phyloP scores from a whole-genome alignment of 1,284 basidiomycete species.

The Vanrija humicola region DNA sequence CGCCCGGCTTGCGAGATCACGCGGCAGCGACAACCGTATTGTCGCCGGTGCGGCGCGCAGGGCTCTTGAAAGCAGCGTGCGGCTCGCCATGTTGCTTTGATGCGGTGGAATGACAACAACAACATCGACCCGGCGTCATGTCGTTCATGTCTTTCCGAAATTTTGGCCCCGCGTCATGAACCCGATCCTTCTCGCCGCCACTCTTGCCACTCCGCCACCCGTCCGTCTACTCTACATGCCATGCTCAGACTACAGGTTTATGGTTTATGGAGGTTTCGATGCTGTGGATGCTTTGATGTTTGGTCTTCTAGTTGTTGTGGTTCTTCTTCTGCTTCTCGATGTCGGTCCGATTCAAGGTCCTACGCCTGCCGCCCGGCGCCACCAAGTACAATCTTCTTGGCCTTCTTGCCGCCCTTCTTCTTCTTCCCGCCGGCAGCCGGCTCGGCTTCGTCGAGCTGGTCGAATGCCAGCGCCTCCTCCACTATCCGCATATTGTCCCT shows the following conservation, averaged over 20 bases:
- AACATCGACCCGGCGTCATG: background rate
- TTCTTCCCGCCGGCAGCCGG: conserved; percentile 1
- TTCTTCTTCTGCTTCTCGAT: background rate
- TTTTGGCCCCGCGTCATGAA: background rate
- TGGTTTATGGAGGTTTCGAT: background rate
- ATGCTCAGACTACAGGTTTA: background rate
- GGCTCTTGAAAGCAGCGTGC: background rate
- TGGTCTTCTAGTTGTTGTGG: background rate
- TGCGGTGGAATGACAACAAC: background rate
- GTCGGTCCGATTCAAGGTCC: background rate
- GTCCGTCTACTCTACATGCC: background rate
- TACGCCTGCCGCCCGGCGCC: conserved; percentile 17
- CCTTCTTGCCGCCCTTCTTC: conserved; percentile 18
- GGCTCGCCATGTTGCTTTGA: background rate
- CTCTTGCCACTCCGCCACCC: too few relatives aligned
- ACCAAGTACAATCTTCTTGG: conserved; percentile 21
- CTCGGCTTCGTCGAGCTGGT: background rate
- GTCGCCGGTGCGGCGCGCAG: background rate
- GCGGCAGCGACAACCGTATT: too few relatives aligned
- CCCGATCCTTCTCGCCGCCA: too few relatives aligned
- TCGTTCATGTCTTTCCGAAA: background rate
- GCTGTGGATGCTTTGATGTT: background rate
- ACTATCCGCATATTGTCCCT: background rate
- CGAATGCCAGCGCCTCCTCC: conserved; percentile 10
- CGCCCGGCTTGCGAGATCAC: too few relatives aligned